Base-by-base conservation (phyloP, 1,284 basidiomycete genomes). In the Ganoderma lingzhi region DNA sequence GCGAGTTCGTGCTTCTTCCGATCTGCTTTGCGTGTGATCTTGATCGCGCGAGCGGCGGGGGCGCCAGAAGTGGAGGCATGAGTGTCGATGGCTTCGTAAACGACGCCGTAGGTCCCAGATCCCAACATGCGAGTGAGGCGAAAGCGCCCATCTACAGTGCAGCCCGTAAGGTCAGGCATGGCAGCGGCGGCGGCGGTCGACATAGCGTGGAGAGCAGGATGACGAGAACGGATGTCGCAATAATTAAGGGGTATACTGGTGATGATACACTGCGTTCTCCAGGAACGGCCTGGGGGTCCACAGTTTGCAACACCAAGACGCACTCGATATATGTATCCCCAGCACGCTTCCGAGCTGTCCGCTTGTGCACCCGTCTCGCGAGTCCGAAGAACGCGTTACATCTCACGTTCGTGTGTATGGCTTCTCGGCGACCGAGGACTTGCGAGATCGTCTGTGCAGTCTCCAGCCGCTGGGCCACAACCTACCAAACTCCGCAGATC, bases 21-120 rank as follows among this genome's bases (percentile, higher is more conserved):
- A 37, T 76, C 62, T 51, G 77, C 70, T 64, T 79, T 79, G 62
- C 76, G 74, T 19, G 77, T 77, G 53, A 70, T 51, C 44, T 73
- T 65, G 17, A 64, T 58, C 35, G 72, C 70, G 10, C 56, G 59
- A 10, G 63, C 30, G 14, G 58, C 28, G 14, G 45, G 19, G 45
- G 88, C 86, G 45, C 89, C 90, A 6, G 87, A 87, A 45, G 89
- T 89, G 19, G 86, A 77, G 30, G 89, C 89, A 35, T 91, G 83
- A 56, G 86, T 81, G 51, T 84, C 82, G 70, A 88, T 41, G 67
- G 67, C 67, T 35, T 68, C 53, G 63, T 68, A 68, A 17, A 68
- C 67, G 48, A 68, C 67, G 19, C 67, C 67, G 39, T 64, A 64
- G 35, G 67, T 64, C 14, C 67, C 67, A 35, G 67, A 64, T 23